Base-by-base conservation (phyloP, 495 filamentous ascomycete species). In the Bryoglossum gracile region DNA sequence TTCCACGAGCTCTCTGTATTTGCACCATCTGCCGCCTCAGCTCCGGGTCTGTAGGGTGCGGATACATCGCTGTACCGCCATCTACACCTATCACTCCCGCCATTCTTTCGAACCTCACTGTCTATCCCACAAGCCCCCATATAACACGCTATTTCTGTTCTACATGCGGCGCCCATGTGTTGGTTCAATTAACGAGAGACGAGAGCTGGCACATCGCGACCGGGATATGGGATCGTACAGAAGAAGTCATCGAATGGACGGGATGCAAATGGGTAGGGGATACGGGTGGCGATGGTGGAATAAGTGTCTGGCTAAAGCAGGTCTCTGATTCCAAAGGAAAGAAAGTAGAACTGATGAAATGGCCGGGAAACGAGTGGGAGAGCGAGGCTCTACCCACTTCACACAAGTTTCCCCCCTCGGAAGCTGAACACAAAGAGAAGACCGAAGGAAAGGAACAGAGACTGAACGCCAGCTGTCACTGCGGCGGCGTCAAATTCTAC, bases 141-240 rank as follows among this genome's bases (percentile, higher is more conserved):
- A 38, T 75, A 9, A 72, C 67, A 16, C 77, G 79, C n/a, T 76
- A 77, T 53, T 86, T 86, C 62, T 89, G 86, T 62, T 54, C 59
- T n/a, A 77, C 63, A 11, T 90, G 85, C 51, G 83, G 83, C 24
- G 76, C 78, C 21, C 80, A 85, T 53, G 66, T 81, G 52, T 80
- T 83, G 44, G 58, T 62, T 38, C 57, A 62, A 4, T 61, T 63
- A 34, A 35, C 46, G 22, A 52, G 57, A 44, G 48, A 61, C 3
- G 54, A 43, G 4, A 24, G 18, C n/a, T 52, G 52, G 44, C 48
- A 55, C 17, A 50, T 53, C 10, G 49, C 60, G 17, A 55, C 58
- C 6, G 58, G 54, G 10, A 32, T 55, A 21, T 51, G 24, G 44
- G 51, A 60, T 32, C 47, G 50, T 35, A 48, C 50, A 1, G 50